A percentile compares a stretch with the other conserved stretches of the same genome.
Evolutionary conservation across 1,284 basidiomycete species (phyloP).

Genomic region (Anthracocystis walkeri): DNA sequence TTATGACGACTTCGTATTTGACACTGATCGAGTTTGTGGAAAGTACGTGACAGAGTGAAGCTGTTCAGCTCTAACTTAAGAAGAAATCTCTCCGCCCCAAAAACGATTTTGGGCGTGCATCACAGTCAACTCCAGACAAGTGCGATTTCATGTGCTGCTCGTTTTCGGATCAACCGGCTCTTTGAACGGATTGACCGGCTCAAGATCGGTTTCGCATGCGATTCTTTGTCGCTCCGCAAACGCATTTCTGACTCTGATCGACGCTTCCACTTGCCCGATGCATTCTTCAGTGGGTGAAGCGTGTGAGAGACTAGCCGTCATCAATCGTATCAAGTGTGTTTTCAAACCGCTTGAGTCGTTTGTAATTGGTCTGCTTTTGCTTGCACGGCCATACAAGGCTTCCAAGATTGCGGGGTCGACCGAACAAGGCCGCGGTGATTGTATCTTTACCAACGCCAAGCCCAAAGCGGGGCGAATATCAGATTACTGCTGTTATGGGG

Average conservation of each 20-base stretch:
- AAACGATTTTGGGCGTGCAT: not conserved
- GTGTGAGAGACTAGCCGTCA: too few relatives aligned
- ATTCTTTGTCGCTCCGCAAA: not conserved
- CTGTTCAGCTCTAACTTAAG: too few relatives aligned
- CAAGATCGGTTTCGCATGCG: not conserved
- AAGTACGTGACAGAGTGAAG: too few relatives aligned
- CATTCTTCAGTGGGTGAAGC: too few relatives aligned
- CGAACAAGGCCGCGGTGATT: slow-evolving; percentile 18
- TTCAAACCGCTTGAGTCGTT: too few relatives aligned
- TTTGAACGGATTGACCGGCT: slow-evolving; percentile 20
- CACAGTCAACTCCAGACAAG: not conserved
- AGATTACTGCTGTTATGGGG: not conserved
- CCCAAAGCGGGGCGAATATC: not conserved
- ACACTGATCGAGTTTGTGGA: not conserved
- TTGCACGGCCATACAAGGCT: too few relatives aligned
- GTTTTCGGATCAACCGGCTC: slow-evolving; percentile 45
- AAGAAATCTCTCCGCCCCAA: slow-evolving; percentile 39
- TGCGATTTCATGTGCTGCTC: slow-evolving; percentile 9
- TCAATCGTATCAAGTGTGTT: too few relatives aligned
- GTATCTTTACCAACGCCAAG: not conserved
- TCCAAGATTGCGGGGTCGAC: slow-evolving; percentile 6
- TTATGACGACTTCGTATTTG: not conserved
- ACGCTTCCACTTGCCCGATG: too few relatives aligned
- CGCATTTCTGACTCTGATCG: not conserved
- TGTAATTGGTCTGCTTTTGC: too few relatives aligned